Evolutionary conservation across 1,284 basidiomycete genomes (phyloP).

Genomic region (Blastosporella zonata): DNA sequence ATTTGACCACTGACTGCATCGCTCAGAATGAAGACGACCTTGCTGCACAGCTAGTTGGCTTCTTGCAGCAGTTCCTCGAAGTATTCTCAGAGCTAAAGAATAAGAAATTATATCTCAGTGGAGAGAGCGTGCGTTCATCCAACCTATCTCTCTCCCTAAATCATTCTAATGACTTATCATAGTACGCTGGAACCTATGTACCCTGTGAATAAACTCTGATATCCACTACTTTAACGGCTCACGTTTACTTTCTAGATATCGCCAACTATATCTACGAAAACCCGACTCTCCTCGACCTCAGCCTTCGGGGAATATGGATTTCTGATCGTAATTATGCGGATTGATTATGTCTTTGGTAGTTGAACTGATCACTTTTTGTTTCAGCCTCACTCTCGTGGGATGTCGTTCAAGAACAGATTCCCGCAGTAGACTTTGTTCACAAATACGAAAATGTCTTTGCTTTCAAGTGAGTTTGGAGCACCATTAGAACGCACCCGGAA

Average conservation of each 20-base stretch:
- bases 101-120: slow-evolving; percentile 65
- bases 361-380: not conserved
- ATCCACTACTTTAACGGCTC: not conserved
- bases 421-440: slow-evolving; percentile 68
- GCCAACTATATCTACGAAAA: slow-evolving; percentile 71
- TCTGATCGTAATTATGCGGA: slow-evolving; percentile 52
- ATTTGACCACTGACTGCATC: not conserved
- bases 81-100: slow-evolving; percentile 69
- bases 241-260: slow-evolving; percentile 45
- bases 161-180: slow-evolving; percentile 27
- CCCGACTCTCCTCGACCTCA: slow-evolving; percentile 48
- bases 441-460: slow-evolving; percentile 67
- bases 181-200: slow-evolving; percentile 68
- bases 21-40: slow-evolving; percentile 63
- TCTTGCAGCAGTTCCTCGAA: slow-evolving; percentile 71
- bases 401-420: slow-evolving; percentile 63
- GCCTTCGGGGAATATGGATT: slow-evolving; percentile 70
- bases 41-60: slow-evolving; percentile 61
- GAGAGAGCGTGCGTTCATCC: slow-evolving; percentile 58
- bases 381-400: slow-evolving; percentile 56
- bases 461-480: slow-evolving; percentile 51
- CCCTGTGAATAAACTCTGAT: slow-evolving; percentile 44
- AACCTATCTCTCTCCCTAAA: slow-evolving; percentile 39
- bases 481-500: not conserved
- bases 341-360: not conserved